Conservation (phyloP, 139 green algal genomes). For the Mychonastes homosphaera region DNA sequence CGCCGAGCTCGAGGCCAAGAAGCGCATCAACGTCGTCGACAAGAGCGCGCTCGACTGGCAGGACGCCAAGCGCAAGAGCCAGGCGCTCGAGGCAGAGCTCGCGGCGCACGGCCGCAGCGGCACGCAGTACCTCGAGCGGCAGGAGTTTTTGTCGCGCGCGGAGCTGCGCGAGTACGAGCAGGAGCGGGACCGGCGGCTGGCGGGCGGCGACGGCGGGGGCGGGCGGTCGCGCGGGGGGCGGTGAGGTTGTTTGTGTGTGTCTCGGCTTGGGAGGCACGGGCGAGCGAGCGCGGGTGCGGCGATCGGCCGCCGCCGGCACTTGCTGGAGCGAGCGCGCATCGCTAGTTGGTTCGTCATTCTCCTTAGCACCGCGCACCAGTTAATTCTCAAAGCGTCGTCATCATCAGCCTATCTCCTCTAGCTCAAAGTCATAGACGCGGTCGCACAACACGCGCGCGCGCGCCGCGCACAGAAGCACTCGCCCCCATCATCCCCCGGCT, state of each 20-base stretch:
- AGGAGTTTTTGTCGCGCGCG: conserved; percentile 69
- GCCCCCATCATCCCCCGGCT: too few species aligned
- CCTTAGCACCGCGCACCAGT: too few species aligned
- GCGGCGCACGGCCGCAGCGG: conserved; percentile 61
- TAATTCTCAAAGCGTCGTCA: too few species aligned
- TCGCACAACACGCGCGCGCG: too few species aligned
- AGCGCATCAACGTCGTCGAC: conserved; percentile 76
- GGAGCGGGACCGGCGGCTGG: conserved; percentile 64
- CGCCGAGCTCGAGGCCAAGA: conserved; percentile 41
- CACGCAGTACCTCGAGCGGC: conserved; percentile 66
- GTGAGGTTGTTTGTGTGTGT: background rate
- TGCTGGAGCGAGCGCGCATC: too few species aligned
- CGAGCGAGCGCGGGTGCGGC: too few species aligned
- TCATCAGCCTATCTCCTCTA: too few species aligned
- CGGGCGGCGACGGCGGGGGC: conserved; percentile 42
- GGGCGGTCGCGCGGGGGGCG: conserved; percentile 18
- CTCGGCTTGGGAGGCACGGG: background rate
- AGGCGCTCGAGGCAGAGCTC: conserved; percentile 69
- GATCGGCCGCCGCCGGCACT: too few species aligned
- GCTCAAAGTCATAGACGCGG: too few species aligned
- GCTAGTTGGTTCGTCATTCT: too few species aligned
- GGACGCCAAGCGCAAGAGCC: conserved; percentile 54
- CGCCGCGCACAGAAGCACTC: too few species aligned
- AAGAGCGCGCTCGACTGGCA: conserved; percentile 81
- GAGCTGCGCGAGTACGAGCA: conserved; percentile 79